Evolutionary conservation across 768 basidiomycete genomes (phyloP).

Genomic region (Boletus vermiculosoides): DNA sequence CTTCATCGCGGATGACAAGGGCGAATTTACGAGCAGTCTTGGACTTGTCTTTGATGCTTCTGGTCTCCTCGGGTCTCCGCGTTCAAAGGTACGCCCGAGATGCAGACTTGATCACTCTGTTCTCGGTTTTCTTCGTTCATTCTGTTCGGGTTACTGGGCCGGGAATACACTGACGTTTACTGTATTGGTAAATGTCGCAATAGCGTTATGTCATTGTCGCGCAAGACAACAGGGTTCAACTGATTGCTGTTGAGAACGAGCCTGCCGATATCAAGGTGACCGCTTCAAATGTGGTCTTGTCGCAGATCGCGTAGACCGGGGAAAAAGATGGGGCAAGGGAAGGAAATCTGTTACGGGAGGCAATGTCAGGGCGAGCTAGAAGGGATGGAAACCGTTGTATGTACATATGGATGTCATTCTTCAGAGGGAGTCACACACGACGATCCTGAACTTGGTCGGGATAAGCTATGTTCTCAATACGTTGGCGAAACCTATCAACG

Average conservation of each 20-base stretch:
- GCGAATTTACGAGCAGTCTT: conserved; percentile 48
- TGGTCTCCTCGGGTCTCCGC: conserved; percentile 59
- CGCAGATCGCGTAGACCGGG: conserved; percentile 24
- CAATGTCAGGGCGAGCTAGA: neutral
- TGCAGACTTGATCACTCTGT: too few relatives aligned
- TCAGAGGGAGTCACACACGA: neutral
- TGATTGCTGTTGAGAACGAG: conserved; percentile 51
- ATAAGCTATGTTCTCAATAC: neutral
- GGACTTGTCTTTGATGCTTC: conserved; percentile 66
- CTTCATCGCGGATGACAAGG: conserved; percentile 72
- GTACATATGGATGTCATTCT: neutral
- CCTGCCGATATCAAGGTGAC: conserved; percentile 51
- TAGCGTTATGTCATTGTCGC: conserved; percentile 57
- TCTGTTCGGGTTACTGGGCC: neutral
- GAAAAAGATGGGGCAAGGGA: neutral
- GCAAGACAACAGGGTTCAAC: conserved; percentile 56
- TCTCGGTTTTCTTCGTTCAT: neutral
- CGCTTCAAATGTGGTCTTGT: conserved; percentile 47
- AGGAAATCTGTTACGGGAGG: neutral
- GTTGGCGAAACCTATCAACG: too few relatives aligned
- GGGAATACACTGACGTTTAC: neutral
- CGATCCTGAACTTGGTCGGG: neutral
- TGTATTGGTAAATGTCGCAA: neutral
- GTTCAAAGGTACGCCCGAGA: conserved; percentile 51
- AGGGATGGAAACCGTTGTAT: neutral